phyloP scores from a whole-genome alignment of 106 monocot genomes.

The Hemerocallis citrina region DNA sequence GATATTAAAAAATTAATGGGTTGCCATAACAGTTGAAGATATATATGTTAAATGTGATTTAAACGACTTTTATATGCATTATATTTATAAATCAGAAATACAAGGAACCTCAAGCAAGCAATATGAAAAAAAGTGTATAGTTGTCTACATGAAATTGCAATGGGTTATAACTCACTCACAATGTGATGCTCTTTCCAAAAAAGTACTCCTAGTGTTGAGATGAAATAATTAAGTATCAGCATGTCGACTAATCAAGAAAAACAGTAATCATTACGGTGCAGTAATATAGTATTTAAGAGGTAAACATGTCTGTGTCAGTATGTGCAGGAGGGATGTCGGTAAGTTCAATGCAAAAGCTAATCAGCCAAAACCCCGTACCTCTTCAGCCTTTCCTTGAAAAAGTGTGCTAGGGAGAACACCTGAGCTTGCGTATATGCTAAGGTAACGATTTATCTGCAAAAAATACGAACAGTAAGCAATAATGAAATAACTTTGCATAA shows the following conservation, averaged over 20 bases:
- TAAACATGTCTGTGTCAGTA: not conserved
- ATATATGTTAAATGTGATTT: too few species aligned
- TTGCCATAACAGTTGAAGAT: too few species aligned
- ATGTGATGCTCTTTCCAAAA: too few species aligned
- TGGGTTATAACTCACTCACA: too few species aligned
- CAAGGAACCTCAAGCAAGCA: too few species aligned
- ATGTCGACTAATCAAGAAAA: not conserved
- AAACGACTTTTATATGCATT: too few species aligned
- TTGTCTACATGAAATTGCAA: too few species aligned
- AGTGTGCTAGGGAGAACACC: slow-evolving; percentile 69
- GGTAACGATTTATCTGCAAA: slow-evolving; percentile 60
- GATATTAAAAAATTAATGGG: too few species aligned
- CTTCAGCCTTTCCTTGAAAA: slow-evolving; percentile 47
- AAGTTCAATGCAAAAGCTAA: not conserved
- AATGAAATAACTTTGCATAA: not conserved
- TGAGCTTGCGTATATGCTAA: slow-evolving; percentile 54
- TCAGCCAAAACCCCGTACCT: slow-evolving; percentile 33
- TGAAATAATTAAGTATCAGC: not conserved
- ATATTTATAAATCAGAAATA: too few species aligned
- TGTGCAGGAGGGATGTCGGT: not conserved
- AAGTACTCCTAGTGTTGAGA: not conserved
- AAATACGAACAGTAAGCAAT: not conserved
- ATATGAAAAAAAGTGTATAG: too few species aligned
- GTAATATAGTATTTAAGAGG: not conserved
- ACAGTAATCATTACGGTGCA: not conserved